Conservation (phyloP, 2,329 filamentous ascomycete genomes). For the Botrytis sinoallii region DNA sequence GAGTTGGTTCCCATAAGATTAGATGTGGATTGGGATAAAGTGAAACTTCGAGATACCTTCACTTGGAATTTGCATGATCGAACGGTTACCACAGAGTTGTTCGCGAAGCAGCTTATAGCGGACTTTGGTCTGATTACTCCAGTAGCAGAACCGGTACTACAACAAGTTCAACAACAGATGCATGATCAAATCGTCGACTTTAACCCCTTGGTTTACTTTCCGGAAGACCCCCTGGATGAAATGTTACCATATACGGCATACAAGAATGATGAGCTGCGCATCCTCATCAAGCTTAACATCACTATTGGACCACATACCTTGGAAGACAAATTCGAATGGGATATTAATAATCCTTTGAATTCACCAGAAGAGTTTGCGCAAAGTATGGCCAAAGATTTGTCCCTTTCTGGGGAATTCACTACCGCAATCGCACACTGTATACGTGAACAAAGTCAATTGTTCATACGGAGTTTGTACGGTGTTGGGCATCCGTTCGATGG, state of each 20-base stretch:
- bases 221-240: slow-evolving; percentile 86
- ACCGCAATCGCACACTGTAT: slow-evolving; percentile 98
- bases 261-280: slow-evolving; percentile 98
- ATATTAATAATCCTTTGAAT: slow-evolving; percentile 92
- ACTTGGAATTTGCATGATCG: slow-evolving; percentile 98
- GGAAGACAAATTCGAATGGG: slow-evolving; percentile 98
- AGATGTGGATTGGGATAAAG: slow-evolving; percentile 93
- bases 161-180: slow-evolving; percentile 65
- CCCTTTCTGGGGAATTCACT: slow-evolving; percentile 90
- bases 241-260: slow-evolving; percentile 89
- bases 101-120: slow-evolving; percentile 86
- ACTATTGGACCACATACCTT: slow-evolving; percentile 93
- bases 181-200: slow-evolving; percentile 90
- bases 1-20: slow-evolving; percentile 87
- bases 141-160: slow-evolving; percentile 59
- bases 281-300: slow-evolving; percentile 93
- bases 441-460: slow-evolving; percentile 90
- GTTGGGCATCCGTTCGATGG: slow-evolving; percentile 94
- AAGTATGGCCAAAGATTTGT: slow-evolving; percentile 85
- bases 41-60: slow-evolving; percentile 94
- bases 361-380: slow-evolving; percentile 91
- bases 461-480: slow-evolving; percentile 89
- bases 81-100: slow-evolving; percentile 73
- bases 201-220: slow-evolving; percentile 85
- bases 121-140: slow-evolving; percentile 80